A percentile compares a stretch with the other conserved stretches of the same genome.
phyloP scores from a whole-genome alignment of 305 asterid genomes.

The Fraxinus albicans region DNA sequence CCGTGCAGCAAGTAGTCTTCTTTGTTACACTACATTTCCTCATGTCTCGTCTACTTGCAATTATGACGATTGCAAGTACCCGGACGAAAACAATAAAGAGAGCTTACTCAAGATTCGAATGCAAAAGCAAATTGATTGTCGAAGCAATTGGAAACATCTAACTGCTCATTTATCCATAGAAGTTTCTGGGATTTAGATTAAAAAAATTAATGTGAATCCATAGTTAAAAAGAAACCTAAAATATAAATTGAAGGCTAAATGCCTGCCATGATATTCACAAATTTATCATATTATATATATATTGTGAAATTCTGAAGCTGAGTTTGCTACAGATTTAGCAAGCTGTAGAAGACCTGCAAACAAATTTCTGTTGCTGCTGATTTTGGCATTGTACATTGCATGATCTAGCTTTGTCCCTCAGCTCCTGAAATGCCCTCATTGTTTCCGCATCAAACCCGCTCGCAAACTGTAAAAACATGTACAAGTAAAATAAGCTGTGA shows the following conservation, averaged over 20 bases:
- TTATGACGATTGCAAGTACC: neutral
- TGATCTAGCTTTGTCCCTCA: conserved; percentile 80
- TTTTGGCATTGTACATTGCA: conserved; percentile 66
- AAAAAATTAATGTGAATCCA: neutral
- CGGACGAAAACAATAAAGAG: neutral
- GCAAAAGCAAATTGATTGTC: neutral
- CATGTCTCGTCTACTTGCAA: neutral
- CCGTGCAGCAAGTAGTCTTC: neutral
- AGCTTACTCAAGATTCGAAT: neutral
- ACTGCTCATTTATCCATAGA: neutral
- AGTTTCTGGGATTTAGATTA: neutral
- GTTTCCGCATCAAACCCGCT: conserved; percentile 94
- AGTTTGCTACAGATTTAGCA: conserved; percentile 55
- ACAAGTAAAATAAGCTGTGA: neutral
- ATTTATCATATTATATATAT: neutral
- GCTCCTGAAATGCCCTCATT: conserved; percentile 93
- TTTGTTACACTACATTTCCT: neutral
- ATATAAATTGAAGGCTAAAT: neutral
- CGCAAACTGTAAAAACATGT: conserved; percentile 57
- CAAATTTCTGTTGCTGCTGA: conserved; percentile 58
- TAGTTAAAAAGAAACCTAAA: neutral
- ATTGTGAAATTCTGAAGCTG: conserved; percentile 44
- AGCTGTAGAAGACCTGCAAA: conserved; percentile 46
- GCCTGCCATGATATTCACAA: neutral
- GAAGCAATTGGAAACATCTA: neutral